Conservation (phyloP, 768 basidiomycete genomes). For the Pilatotrama ljubarskyi region DNA sequence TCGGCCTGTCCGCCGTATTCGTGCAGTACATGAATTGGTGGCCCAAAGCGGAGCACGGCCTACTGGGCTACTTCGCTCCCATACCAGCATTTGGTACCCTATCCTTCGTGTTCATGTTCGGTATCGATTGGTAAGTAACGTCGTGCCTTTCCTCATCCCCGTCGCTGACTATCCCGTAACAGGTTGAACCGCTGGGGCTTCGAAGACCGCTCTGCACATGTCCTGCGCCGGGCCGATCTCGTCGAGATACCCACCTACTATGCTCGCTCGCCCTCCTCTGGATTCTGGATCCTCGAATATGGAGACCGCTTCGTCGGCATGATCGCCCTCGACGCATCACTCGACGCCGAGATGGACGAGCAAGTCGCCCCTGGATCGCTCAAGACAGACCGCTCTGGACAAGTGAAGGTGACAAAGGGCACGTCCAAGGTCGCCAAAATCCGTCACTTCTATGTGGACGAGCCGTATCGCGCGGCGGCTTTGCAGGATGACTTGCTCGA, state of each 20-base stretch:
- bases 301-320: conserved; percentile 61
- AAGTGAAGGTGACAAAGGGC: conserved; percentile 30
- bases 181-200: conserved; percentile 75
- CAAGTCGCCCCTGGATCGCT: conserved; percentile 18
- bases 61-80: conserved; percentile 53
- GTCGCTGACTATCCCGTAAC: not conserved
- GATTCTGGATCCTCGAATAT: conserved; percentile 69
- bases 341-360: conserved; percentile 37
- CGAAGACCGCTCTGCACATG: conserved; percentile 52
- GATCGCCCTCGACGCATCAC: conserved; percentile 67
- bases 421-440: conserved; percentile 59
- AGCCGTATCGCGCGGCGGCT: conserved; percentile 53
- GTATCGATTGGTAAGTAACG: conserved; percentile 63
- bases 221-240: conserved; percentile 59
- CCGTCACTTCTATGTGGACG: conserved; percentile 75
- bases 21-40: conserved; percentile 66
- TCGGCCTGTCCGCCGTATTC: conserved; percentile 57
- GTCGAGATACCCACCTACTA: conserved; percentile 55
- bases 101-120: conserved; percentile 63
- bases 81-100: conserved; percentile 67
- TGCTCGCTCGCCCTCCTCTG: conserved; percentile 58
- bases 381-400: conserved; percentile 14
- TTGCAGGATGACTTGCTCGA: conserved; percentile 67
- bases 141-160: not conserved
- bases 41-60: conserved; percentile 51